Evolutionary conservation across 2,329 filamentous ascomycete genomes (phyloP).

Genomic region (Microdochium nivale): DNA sequence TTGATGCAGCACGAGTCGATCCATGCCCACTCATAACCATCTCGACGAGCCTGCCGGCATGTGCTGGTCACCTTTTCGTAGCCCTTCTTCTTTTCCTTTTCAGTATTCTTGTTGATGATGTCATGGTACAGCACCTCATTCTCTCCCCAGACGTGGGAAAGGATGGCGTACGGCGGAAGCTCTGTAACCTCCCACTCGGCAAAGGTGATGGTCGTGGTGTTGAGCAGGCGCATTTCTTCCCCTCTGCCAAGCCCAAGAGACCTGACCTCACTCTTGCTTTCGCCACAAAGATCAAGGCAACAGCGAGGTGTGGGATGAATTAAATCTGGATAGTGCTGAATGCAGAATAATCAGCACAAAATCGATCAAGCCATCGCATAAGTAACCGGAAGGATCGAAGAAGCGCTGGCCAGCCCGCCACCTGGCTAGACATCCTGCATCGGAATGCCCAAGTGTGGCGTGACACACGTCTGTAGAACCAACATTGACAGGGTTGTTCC

Average conservation of each 20-base stretch:
- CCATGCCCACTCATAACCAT: conserved; percentile 10
- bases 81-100: not conserved
- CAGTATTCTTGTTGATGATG: not conserved
- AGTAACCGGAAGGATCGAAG: too few species aligned
- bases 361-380: too few species aligned
- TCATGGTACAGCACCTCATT: conserved; percentile 3
- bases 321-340: too few species aligned
- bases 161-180: conserved; percentile 2
- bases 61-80: conserved; percentile 1
- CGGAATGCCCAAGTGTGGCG: too few species aligned
- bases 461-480: not conserved
- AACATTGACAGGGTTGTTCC: not conserved
- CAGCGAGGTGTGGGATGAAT: too few species aligned
- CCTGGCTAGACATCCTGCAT: too few species aligned
- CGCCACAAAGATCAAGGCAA: too few species aligned
- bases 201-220: not conserved
- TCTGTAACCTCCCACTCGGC: not conserved
- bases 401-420: too few species aligned
- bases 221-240: not conserved
- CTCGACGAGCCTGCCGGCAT: not conserved
- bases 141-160: conserved; percentile 5
- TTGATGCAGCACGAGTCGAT: conserved; percentile 17
- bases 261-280: too few species aligned
- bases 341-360: too few species aligned
- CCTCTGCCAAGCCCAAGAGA: not conserved